A percentile compares a stretch with the other conserved stretches of the same genome.
These are phyloP conservation scores for Blastobotrys capitulatus DNA, from an alignment of 1,139 yeast genomes.

Conservation along the genomic window DNA sequence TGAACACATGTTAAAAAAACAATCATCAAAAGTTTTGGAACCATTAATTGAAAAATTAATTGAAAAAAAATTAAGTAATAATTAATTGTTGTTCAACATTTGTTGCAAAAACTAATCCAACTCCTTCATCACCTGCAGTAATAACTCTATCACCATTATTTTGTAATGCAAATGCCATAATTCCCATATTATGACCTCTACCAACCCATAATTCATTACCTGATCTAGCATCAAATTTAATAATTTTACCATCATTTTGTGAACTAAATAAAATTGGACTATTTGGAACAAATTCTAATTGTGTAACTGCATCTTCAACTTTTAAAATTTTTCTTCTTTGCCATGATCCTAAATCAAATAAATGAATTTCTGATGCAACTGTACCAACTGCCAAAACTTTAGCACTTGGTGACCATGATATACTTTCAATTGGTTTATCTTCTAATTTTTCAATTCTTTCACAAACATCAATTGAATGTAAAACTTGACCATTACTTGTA, in stretches of 20 bases:
- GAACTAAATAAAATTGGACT: slow-evolving; percentile 61
- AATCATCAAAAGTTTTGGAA: slow-evolving; percentile 34
- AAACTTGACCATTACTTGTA: slow-evolving; percentile 62
- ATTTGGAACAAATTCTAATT: slow-evolving; percentile 57
- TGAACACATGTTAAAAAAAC: slow-evolving; percentile 48
- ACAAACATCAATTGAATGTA: slow-evolving; percentile 48
- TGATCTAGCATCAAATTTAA: slow-evolving; percentile 85
- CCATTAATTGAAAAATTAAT: slow-evolving; percentile 47
- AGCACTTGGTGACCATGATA: slow-evolving; percentile 71
- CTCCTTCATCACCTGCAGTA: slow-evolving; percentile 99
- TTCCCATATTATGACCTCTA: slow-evolving; percentile 91
- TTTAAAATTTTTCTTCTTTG: slow-evolving; percentile 66
- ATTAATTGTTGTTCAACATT: neutral
- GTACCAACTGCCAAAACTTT: slow-evolving; percentile 73
- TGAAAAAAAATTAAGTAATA: slow-evolving; percentile 41
- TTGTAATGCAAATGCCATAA: slow-evolving; percentile 68
- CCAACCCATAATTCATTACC: slow-evolving; percentile 73
- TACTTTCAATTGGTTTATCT: slow-evolving; percentile 63
- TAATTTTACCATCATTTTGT: slow-evolving; percentile 78
- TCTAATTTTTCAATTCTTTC: slow-evolving; percentile 57
- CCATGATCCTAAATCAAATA: slow-evolving; percentile 86
- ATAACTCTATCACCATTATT: slow-evolving; percentile 65
- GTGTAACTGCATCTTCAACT: slow-evolving; percentile 78
- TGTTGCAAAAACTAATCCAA: slow-evolving; percentile 61
- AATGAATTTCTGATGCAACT: slow-evolving; percentile 77